These are phyloP conservation scores for Pythium coloratum DNA, from an alignment of 352 stramenopile species.

Conservation along the genomic window DNA sequence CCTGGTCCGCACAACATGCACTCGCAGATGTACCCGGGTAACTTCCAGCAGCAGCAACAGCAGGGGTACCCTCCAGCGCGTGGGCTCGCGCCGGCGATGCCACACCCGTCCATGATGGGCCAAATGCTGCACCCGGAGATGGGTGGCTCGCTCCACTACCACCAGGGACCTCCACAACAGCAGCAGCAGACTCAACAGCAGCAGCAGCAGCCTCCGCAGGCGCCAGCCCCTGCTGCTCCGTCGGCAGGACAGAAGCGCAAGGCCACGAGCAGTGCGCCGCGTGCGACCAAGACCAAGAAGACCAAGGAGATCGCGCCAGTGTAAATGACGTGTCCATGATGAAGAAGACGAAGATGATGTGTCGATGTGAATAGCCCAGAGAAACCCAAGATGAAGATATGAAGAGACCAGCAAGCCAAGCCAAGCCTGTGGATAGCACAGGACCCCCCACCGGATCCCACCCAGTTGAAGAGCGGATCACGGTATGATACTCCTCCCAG, in stretches of 20 bases:
- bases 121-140: slow-evolving; percentile 31
- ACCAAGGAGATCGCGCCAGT: slow-evolving; percentile 10
- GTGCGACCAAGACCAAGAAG: slow-evolving; percentile 32
- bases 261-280: slow-evolving; percentile 4
- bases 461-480: background rate
- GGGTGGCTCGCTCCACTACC: slow-evolving; percentile 32
- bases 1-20: slow-evolving; percentile 14
- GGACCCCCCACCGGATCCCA: slow-evolving; percentile 2
- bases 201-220: slow-evolving; percentile 27
- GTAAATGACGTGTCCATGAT: background rate
- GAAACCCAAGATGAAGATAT: background rate
- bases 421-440: slow-evolving; percentile 1
- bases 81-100: slow-evolving; percentile 49
- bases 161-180: slow-evolving; percentile 29
- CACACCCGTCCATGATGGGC: slow-evolving; percentile 55
- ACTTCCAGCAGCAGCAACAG: slow-evolving; percentile 2
- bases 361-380: slow-evolving; percentile 4
- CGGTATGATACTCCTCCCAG: slow-evolving; percentile 1
- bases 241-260: slow-evolving; percentile 24
- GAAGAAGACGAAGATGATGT: background rate
- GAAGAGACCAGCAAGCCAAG: background rate
- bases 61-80: slow-evolving; percentile 27
- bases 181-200: slow-evolving; percentile 26
- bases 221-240: background rate
- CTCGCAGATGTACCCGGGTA: slow-evolving; percentile 25